Evolutionary conservation across 768 basidiomycete species (phyloP).

Genomic region (Auricularia sp.): DNA sequence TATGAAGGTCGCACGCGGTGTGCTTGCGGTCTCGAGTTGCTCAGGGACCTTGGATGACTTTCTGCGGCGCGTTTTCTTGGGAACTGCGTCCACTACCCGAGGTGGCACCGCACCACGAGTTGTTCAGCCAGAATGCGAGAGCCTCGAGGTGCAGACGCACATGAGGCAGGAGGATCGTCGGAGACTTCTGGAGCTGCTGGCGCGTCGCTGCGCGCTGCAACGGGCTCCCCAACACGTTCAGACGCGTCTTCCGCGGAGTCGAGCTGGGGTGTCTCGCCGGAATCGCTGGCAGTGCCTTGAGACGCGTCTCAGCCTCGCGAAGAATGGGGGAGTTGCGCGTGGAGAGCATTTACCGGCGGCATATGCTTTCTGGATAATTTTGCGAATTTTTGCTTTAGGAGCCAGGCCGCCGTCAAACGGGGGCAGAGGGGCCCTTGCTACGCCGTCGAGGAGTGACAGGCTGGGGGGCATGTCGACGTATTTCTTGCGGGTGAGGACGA

Average conservation of each 20-base stretch:
- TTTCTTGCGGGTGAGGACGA: neutral
- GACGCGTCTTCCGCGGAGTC: too few species aligned
- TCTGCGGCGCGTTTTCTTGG: slow-evolving; percentile 1
- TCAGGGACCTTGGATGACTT: neutral
- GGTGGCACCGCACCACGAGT: too few species aligned
- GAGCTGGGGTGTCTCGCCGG: too few species aligned
- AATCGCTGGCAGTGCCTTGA: too few species aligned
- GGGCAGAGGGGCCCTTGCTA: neutral
- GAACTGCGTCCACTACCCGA: neutral
- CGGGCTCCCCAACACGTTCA: too few species aligned
- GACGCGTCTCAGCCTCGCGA: neutral
- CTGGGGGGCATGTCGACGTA: neutral
- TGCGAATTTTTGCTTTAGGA: neutral
- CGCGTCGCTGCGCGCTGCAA: neutral
- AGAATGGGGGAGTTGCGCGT: neutral
- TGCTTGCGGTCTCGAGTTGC: too few species aligned
- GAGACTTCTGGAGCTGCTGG: neutral
- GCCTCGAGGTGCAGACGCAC: too few species aligned
- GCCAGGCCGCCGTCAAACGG: neutral
- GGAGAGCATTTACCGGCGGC: neutral
- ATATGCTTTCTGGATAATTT: neutral
- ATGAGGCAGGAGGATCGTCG: neutral
- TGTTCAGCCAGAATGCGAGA: too few species aligned
- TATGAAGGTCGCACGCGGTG: too few species aligned
- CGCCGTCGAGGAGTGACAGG: neutral